Conservation (phyloP, 805 yeast species). For the Saturnispora galanensis region DNA sequence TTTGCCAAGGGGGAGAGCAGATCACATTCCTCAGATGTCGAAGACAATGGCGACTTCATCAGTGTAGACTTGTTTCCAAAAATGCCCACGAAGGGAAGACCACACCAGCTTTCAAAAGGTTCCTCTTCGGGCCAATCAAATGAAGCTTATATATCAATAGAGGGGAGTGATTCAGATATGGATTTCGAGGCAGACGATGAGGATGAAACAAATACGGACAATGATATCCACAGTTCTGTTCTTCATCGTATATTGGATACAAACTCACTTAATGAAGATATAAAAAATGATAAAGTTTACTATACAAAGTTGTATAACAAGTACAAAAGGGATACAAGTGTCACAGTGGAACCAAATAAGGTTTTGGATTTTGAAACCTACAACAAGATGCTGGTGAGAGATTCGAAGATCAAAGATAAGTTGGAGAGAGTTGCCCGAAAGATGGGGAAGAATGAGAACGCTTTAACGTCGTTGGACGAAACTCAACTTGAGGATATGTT, state of each 20-base stretch:
- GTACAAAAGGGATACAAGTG: neutral
- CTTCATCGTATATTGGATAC: slow-evolving; percentile 18
- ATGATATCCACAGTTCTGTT: slow-evolving; percentile 18
- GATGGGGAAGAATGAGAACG: slow-evolving; percentile 7
- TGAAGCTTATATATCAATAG: neutral
- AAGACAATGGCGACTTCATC: neutral
- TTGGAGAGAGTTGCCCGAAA: slow-evolving; percentile 10
- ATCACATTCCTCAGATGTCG: neutral
- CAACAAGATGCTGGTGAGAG: slow-evolving; percentile 18
- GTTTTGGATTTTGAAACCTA: slow-evolving; percentile 25
- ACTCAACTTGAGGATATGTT: slow-evolving; percentile 17
- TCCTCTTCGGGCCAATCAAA: neutral
- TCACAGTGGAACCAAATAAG: slow-evolving; percentile 1
- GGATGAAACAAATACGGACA: neutral
- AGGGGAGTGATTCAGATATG: neutral
- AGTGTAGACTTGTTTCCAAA: slow-evolving; percentile 1
- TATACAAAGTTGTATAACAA: slow-evolving; percentile 21
- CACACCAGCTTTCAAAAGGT: neutral
- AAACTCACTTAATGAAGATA: slow-evolving; percentile 9
- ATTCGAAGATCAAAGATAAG: slow-evolving; percentile 19
- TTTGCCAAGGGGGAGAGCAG: neutral
- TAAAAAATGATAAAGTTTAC: slow-evolving; percentile 11
- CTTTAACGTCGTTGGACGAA: slow-evolving; percentile 17
- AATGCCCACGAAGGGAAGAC: neutral
- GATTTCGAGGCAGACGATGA: neutral